These are phyloP conservation scores for Penicillium sp. DNA, from an alignment of 2,329 filamentous ascomycete species.

Conservation along the genomic window DNA sequence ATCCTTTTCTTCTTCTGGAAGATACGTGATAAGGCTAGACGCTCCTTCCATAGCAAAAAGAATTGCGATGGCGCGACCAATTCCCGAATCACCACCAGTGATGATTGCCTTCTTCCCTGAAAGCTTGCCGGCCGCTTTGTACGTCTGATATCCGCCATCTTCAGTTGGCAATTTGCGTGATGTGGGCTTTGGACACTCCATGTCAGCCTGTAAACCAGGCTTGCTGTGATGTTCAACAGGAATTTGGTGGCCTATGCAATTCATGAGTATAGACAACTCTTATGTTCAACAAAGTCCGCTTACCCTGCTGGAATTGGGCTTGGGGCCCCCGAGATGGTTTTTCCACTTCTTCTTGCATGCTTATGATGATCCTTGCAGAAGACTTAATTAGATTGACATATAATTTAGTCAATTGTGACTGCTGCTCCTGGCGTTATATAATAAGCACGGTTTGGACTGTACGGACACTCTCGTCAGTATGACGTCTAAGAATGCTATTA, in stretches of 20 bases:
- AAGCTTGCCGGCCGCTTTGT: slow-evolving; percentile 75
- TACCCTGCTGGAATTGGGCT: slow-evolving; percentile 36
- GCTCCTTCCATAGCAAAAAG: slow-evolving; percentile 82
- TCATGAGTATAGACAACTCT: not conserved
- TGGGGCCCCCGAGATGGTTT: slow-evolving; percentile 12
- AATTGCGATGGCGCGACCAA: slow-evolving; percentile 73
- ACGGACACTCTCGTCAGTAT: not conserved
- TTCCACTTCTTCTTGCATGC: slow-evolving; percentile 19
- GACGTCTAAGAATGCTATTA: not conserved
- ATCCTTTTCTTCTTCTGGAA: slow-evolving; percentile 74
- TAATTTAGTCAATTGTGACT: no score
- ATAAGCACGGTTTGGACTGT: not conserved
- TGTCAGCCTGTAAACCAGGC: slow-evolving; percentile 56
- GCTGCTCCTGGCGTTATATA: not conserved
- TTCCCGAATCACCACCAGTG: slow-evolving; percentile 78
- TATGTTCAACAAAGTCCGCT: not conserved
- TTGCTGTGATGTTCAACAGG: slow-evolving; percentile 55
- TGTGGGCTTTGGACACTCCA: slow-evolving; percentile 59
- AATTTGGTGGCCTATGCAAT: slow-evolving; percentile 46
- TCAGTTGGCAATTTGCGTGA: slow-evolving; percentile 67
- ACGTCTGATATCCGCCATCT: slow-evolving; percentile 67
- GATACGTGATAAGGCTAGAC: slow-evolving; percentile 70
- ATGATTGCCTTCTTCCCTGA: slow-evolving; percentile 74
- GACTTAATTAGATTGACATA: not conserved
- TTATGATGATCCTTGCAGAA: not conserved